Evolutionary conservation across 306 rosid species (phyloP).

Genomic region (Abrus pulchellus): DNA sequence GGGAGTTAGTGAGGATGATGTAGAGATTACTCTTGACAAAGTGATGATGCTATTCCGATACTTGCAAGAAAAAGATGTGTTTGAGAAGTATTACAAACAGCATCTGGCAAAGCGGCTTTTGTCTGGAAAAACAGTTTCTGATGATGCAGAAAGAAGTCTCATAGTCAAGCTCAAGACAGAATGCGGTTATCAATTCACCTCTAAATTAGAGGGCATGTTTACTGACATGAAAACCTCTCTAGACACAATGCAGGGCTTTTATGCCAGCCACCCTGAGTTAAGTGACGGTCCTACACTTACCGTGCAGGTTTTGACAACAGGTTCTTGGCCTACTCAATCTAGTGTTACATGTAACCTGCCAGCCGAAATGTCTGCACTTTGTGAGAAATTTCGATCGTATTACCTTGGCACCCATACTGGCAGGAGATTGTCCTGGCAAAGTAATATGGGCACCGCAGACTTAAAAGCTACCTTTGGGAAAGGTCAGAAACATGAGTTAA

Average conservation of each 20-base stretch:
- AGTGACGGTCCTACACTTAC: constrained; percentile 79
- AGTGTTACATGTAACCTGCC: constrained; percentile 82
- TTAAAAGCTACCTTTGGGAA: constrained; percentile 81
- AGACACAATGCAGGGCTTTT: constrained; percentile 86
- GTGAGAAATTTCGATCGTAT: constrained; percentile 77
- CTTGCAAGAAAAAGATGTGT: constrained; percentile 85
- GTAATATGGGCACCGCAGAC: constrained; percentile 89
- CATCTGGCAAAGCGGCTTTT: constrained; percentile 91
- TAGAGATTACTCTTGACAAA: constrained; percentile 81
- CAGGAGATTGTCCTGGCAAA: constrained; percentile 87
- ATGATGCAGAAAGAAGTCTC: constrained; percentile 88
- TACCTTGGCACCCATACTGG: constrained; percentile 86
- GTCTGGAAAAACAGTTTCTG: constrained; percentile 80
- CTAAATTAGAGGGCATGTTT: constrained; percentile 88
- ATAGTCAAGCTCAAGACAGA: constrained; percentile 91
- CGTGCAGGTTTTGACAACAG: constrained; percentile 82
- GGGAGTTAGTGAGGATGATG: constrained; percentile 84
- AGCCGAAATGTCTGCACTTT: constrained; percentile 72
- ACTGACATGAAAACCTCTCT: constrained; percentile 85
- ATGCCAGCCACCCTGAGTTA: constrained; percentile 62
- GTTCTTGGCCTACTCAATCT: constrained; percentile 90
- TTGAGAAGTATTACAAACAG: constrained; percentile 86
- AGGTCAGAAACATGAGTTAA: constrained; percentile 85
- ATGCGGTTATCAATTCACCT: constrained; percentile 83
- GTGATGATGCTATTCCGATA: constrained; percentile 85